Percentiles rank a stretch among this genome's conserved stretches.
phyloP scores from a whole-genome alignment of 1,139 yeast genomes.

The Trichomonascaceae sp. region DNA sequence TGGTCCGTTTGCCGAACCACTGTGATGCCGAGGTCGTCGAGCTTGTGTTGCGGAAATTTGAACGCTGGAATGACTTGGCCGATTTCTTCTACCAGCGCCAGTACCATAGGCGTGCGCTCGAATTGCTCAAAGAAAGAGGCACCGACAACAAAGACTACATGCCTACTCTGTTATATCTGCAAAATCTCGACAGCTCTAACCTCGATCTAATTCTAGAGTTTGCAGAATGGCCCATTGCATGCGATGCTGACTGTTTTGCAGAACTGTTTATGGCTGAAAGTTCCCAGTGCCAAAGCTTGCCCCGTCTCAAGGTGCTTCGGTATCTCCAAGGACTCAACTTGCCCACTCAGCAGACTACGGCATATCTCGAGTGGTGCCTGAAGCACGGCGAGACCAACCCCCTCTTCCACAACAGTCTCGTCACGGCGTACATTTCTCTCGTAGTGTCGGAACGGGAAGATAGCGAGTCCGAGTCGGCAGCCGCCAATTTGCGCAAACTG shows the following conservation, averaged over 20 bases:
- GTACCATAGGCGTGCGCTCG: constrained; percentile 56
- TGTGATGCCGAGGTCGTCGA: constrained; percentile 60
- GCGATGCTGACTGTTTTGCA: constrained; percentile 31
- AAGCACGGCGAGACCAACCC: constrained; percentile 37
- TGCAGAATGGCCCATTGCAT: constrained; percentile 41
- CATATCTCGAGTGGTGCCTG: constrained; percentile 60
- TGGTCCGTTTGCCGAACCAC: constrained; percentile 59
- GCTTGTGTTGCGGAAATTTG: constrained; percentile 36
- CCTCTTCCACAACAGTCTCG: constrained; percentile 39
- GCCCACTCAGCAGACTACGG: constrained; percentile 23
- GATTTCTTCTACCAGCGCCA: constrained; percentile 62
- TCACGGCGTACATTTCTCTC: constrained; percentile 40
- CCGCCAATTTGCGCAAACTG: constrained; percentile 17
- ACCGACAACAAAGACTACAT: constrained; percentile 19
- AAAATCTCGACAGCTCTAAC: constrained; percentile 39
- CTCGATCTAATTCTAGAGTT: constrained; percentile 47
- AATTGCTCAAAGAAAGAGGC: constrained; percentile 34
- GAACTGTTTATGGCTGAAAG: constrained; percentile 58
- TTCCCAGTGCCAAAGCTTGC: constrained; percentile 47
- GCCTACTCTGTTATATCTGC: constrained; percentile 52
- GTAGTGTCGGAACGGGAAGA: constrained; percentile 8
- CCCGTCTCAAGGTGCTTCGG: constrained; percentile 40
- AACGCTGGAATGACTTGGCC: constrained; percentile 53
- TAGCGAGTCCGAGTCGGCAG: constrained; percentile 8
- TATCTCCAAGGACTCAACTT: constrained; percentile 22